phyloP scores from a whole-genome alignment of 331 rosid genomes.

The Pyracantha coccinea region DNA sequence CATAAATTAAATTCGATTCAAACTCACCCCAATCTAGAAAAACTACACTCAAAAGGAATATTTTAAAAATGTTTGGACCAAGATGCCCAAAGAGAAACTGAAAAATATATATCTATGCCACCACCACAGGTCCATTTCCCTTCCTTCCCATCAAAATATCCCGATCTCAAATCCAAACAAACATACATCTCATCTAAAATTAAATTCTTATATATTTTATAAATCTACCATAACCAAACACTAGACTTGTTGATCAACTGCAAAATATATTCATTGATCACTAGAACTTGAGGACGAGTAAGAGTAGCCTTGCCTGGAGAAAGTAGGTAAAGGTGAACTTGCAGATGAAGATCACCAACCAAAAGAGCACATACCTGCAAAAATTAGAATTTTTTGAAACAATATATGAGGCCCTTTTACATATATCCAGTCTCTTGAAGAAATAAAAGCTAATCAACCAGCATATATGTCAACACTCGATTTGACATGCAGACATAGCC shows the following conservation, averaged over 20 bases:
- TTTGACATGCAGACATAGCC: not conserved
- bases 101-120: not conserved
- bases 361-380: slow-evolving; percentile 68
- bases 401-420: not conserved
- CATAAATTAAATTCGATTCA: not conserved
- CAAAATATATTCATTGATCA: not conserved
- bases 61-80: not conserved
- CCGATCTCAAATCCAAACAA: not conserved
- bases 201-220: not conserved
- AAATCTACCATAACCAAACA: not conserved
- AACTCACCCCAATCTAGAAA: not conserved
- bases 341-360: slow-evolving; percentile 80
- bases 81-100: not conserved
- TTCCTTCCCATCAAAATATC: not conserved
- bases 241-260: not conserved
- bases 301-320: slow-evolving; percentile 69
- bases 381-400: slow-evolving; percentile 8
- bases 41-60: not conserved
- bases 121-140: not conserved
- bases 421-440: not conserved
- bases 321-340: slow-evolving; percentile 88
- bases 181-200: not conserved
- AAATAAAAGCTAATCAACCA: not conserved
- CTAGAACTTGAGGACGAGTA: not conserved
- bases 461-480: not conserved